A percentile compares a stretch with the other conserved stretches of the same genome.
phyloP scores from a whole-genome alignment of 495 filamentous ascomycete species.

The Bacidia rubella region DNA sequence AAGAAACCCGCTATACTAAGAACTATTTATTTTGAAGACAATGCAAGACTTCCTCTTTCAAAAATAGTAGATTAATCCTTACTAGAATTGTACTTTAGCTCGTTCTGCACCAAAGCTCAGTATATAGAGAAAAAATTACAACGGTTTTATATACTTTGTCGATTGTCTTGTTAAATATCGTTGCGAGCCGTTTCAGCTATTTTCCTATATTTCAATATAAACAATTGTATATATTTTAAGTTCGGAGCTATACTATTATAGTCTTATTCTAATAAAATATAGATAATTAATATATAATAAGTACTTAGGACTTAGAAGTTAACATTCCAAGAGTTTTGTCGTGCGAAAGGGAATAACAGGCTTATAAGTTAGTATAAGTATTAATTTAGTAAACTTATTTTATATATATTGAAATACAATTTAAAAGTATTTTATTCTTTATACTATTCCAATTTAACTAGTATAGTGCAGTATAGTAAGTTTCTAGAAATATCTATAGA shows the following conservation, averaged over 20 bases:
- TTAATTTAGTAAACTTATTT: background rate
- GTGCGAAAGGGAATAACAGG: background rate
- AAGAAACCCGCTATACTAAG: background rate
- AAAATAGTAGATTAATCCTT: background rate
- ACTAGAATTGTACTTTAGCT: background rate
- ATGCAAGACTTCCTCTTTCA: background rate
- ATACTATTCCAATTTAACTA: background rate
- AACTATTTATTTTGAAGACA: background rate
- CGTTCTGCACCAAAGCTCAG: background rate
- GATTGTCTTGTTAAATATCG: background rate
- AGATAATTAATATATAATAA: background rate
- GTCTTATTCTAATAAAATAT: background rate
- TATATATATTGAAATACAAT: constrained; percentile 2
- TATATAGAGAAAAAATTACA: background rate
- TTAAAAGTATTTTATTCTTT: background rate
- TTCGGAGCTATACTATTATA: background rate
- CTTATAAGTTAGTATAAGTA: background rate
- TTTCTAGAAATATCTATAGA: background rate
- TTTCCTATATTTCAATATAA: background rate
- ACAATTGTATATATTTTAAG: background rate
- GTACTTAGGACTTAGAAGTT: background rate
- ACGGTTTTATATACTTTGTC: background rate
- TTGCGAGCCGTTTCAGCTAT: constrained; percentile 1
- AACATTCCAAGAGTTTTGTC: background rate
- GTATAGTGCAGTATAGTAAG: background rate